Conservation (phyloP, 1,284 basidiomycete genomes). For the Papiliotrema laurentii region DNA sequence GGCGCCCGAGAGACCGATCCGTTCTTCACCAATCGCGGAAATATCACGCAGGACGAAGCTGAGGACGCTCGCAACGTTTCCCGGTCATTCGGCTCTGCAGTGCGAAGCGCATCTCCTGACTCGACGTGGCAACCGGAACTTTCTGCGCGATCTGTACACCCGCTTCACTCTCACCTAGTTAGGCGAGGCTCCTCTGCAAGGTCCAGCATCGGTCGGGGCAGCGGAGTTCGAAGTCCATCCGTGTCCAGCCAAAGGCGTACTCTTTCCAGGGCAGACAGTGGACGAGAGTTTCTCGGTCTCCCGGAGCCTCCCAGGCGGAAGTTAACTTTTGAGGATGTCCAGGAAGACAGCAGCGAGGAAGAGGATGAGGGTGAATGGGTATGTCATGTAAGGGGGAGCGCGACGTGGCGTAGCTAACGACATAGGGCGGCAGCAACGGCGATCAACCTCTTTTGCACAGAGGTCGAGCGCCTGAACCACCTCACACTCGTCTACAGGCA, state of each 20-base stretch:
- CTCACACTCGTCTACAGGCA: conserved; percentile 16
- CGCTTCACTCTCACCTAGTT: not conserved
- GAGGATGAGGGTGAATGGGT: conserved; percentile 47
- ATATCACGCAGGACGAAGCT: conserved; percentile 17
- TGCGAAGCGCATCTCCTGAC: conserved; percentile 20
- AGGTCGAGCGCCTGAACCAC: conserved; percentile 16
- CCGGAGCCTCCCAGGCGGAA: conserved; percentile 36
- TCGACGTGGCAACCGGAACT: conserved; percentile 26
- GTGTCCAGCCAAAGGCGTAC: conserved; percentile 5
- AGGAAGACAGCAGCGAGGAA: conserved; percentile 34
- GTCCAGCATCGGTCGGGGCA: conserved; percentile 2
- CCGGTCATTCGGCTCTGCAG: conserved; percentile 6
- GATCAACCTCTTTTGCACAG: conserved; percentile 19
- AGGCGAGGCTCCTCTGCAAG: not conserved
- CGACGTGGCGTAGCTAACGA: not conserved
- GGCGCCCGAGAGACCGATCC: conserved; percentile 36
- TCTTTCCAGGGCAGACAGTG: conserved; percentile 37
- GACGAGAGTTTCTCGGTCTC: conserved; percentile 45
- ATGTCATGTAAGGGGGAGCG: conserved; percentile 7
- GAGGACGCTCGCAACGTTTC: conserved; percentile 14
- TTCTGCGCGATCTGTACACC: not conserved
- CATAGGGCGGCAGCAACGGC: conserved; percentile 9
- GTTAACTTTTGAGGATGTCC: conserved; percentile 20
- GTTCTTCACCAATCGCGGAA: conserved; percentile 24
- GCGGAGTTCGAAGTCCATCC: not conserved